Conservation (phyloP, 805 yeast genomes). For the Yarrowia keelungensis region DNA sequence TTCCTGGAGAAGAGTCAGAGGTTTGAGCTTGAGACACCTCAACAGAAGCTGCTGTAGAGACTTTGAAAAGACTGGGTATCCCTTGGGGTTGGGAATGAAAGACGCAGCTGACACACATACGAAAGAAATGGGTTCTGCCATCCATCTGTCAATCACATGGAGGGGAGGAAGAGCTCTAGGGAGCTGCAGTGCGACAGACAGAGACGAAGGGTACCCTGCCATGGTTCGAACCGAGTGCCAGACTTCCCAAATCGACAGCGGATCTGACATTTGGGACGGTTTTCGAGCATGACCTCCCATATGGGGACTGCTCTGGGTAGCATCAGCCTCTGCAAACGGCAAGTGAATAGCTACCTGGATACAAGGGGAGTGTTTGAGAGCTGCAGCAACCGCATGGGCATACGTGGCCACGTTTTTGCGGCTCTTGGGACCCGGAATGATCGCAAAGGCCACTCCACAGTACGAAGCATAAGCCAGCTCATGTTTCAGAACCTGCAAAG, state of each 20-base stretch:
- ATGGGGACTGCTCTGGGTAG: constrained; percentile 50
- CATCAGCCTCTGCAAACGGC: constrained; percentile 51
- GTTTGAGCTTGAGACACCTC: constrained; percentile 55
- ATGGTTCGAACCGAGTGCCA: constrained; percentile 71
- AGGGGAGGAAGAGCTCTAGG: constrained; percentile 66
- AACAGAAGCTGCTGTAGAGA: constrained; percentile 59
- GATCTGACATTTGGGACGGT: constrained; percentile 47
- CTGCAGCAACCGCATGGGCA: constrained; percentile 55
- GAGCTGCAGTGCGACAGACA: constrained; percentile 77
- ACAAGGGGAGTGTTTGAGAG: constrained; percentile 47
- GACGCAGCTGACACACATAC: constrained; percentile 62
- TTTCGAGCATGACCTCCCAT: constrained; percentile 26
- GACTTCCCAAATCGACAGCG: constrained; percentile 71
- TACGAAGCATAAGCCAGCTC: constrained; percentile 66
- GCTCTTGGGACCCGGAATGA: constrained; percentile 70
- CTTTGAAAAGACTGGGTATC: constrained; percentile 69
- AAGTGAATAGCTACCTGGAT: constrained; percentile 47
- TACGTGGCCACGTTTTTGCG: constrained; percentile 59
- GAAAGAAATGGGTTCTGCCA: constrained; percentile 69
- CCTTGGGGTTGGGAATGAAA: constrained; percentile 65
- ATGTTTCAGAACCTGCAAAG: constrained; percentile 62
- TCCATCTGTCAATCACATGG: constrained; percentile 64
- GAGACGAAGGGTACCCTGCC: constrained; percentile 60
- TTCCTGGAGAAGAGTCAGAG: constrained; percentile 60
- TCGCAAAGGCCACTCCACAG: constrained; percentile 62